These are phyloP conservation scores for Inga oerstediana DNA, from an alignment of 306 rosid genomes.

Conservation along the genomic window DNA sequence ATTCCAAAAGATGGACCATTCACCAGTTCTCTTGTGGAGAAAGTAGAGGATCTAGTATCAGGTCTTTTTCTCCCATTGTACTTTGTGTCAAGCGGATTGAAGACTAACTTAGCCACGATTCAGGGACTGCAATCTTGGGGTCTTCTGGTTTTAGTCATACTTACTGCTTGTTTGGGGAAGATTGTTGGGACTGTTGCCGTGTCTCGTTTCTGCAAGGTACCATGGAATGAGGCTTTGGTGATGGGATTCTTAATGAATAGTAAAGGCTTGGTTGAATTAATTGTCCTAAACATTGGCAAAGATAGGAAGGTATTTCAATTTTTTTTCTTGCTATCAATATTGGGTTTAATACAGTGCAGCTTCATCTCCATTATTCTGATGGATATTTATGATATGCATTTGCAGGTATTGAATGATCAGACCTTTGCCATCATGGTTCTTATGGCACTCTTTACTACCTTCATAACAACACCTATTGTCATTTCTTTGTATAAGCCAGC, in stretches of 20 bases:
- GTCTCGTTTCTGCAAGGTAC: slow-evolving; percentile 58
- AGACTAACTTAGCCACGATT: slow-evolving; percentile 80
- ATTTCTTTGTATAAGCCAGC: slow-evolving; percentile 63
- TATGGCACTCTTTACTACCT: slow-evolving; percentile 89
- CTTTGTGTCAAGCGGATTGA: slow-evolving; percentile 89
- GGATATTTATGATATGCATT: slow-evolving; percentile 22
- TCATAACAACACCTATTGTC: slow-evolving; percentile 83
- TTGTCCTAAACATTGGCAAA: slow-evolving; percentile 91
- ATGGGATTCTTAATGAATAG: slow-evolving; percentile 89
- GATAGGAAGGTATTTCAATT: slow-evolving; percentile 69
- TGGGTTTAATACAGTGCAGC: slow-evolving; percentile 15
- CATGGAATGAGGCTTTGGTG: slow-evolving; percentile 67
- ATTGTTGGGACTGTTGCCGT: slow-evolving; percentile 68
- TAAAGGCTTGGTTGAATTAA: slow-evolving; percentile 88
- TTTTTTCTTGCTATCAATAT: slow-evolving; percentile 7
- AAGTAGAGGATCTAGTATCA: slow-evolving; percentile 90
- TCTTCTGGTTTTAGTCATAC: slow-evolving; percentile 63
- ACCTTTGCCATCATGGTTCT: slow-evolving; percentile 91
- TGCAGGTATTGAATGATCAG: slow-evolving; percentile 91
- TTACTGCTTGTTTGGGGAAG: slow-evolving; percentile 87
- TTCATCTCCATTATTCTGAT: background rate
- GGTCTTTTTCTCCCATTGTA: slow-evolving; percentile 80
- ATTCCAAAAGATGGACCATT: slow-evolving; percentile 79
- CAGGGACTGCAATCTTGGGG: slow-evolving; percentile 85
- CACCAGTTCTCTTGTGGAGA: slow-evolving; percentile 74